phyloP scores from a whole-genome alignment of 768 basidiomycete species.

The Dictyophora rubrovolvata region DNA sequence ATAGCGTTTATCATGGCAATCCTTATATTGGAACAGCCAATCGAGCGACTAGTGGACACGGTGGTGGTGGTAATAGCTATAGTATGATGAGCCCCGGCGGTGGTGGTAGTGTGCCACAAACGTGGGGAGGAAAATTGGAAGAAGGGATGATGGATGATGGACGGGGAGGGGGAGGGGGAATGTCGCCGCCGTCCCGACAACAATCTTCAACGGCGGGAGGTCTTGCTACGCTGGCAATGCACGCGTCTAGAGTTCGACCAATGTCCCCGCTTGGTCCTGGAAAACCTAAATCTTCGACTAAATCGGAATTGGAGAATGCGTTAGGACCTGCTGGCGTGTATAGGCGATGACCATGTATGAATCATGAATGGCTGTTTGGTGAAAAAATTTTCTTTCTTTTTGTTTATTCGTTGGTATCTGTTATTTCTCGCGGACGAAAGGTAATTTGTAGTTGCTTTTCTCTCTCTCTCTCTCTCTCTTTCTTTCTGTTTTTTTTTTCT shows the following conservation, averaged over 20 bases:
- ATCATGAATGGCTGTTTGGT: background rate
- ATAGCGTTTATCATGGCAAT: background rate
- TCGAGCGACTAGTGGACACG: background rate
- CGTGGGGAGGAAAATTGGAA: background rate
- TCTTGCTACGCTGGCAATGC: constrained; percentile 9
- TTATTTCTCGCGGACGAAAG: background rate
- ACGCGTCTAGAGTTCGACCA: constrained; percentile 5
- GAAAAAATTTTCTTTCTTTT: background rate
- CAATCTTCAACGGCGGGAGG: background rate
- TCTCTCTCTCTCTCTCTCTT: background rate
- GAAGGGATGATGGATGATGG: background rate
- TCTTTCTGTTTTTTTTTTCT: background rate
- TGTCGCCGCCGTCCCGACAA: background rate
- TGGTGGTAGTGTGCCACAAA: background rate
- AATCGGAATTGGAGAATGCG: constrained; percentile 8
- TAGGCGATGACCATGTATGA: background rate
- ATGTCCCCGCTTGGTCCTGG: constrained; percentile 3
- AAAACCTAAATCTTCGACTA: background rate
- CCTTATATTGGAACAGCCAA: background rate
- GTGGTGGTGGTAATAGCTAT: background rate
- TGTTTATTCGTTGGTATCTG: background rate
- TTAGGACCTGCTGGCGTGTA: background rate
- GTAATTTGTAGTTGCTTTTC: background rate
- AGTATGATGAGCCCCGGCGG: background rate
- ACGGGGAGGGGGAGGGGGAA: background rate